Evolutionary conservation across 2,329 filamentous ascomycete genomes (phyloP).

Genomic region (Eutypa lata): DNA sequence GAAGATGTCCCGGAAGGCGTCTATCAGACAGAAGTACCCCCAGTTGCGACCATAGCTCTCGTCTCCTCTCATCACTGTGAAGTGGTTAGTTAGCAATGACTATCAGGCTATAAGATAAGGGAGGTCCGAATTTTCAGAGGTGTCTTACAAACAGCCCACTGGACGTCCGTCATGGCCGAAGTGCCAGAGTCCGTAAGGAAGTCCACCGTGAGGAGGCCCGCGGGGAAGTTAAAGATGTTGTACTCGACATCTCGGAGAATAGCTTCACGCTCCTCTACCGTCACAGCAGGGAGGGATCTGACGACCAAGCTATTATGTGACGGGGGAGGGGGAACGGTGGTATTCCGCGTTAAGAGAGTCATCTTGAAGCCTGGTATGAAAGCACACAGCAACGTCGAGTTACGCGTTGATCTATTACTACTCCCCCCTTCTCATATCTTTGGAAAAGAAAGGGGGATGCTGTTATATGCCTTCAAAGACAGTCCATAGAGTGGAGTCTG

Average conservation of each 20-base stretch:
- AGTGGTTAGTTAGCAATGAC: neutral
- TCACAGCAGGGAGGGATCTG: neutral
- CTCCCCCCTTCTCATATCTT: too few species aligned
- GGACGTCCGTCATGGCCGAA: slow-evolving; percentile 23
- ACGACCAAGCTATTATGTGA: slow-evolving; percentile 1
- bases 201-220: slow-evolving; percentile 20
- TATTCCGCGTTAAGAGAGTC: neutral
- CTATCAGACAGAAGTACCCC: slow-evolving; percentile 23
- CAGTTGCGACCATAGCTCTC: slow-evolving; percentile 25
- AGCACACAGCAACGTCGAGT: too few species aligned
- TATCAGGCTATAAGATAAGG: neutral
- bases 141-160: slow-evolving; percentile 21
- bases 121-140: neutral
- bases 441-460: too few species aligned
- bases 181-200: slow-evolving; percentile 23
- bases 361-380: neutral
- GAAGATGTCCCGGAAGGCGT: slow-evolving; percentile 21
- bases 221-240: slow-evolving; percentile 4
- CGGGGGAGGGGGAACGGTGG: neutral
- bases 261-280: neutral
- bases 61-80: slow-evolving; percentile 20
- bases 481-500: too few species aligned
- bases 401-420: too few species aligned
- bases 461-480: too few species aligned
- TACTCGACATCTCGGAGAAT: slow-evolving; percentile 2